Evolutionary conservation across 306 rosid genomes (phyloP), one percentile per base, ranked within the genome.

Genomic region (Malus fusca): DNA sequence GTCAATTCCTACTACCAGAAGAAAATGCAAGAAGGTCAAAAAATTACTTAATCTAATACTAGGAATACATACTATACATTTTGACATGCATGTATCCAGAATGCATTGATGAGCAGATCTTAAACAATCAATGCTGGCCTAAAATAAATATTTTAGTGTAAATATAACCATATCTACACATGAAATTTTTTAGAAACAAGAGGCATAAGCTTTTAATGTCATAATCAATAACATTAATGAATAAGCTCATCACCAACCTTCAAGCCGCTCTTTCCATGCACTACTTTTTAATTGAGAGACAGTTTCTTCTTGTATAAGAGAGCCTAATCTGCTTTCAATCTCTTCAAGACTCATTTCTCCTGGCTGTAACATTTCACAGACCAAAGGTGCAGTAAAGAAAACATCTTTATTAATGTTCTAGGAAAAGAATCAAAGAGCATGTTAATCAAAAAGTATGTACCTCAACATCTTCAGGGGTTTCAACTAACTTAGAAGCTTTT

Each of bases 221-320:
- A 73, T 28, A 58, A 56, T 12, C 22, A 21, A 31, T 22, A 15
- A 8, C 19, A 35, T 8, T 14, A 22, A 79, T 21, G 28, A 70
- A 56, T 11, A 18, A 40, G 21, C 55, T 63, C 58, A 76, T 23
- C 76, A 80, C 84, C 77, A 81, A 95, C 98, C 99, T 87, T 96
- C 99, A 60, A 96, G 92, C 26, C 99, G 92, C 79, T 96, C 99
- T 82, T 96, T 96, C 99, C 99, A 96, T 13, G 82, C 92, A 53
- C 96, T 30, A 63, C 99, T 96, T 84, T 90, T 96, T 84, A 96
- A 86, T 72, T 77, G 88, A 75, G 96, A 81, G 80, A 92, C 76
- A n/a, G 89, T 87, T 69, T 92, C 98, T 43, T 86, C 82, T 77
- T 89, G 94, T 77, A 96, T 67, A 72, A 91, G 85, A 82, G 98